Evolutionary conservation across 2,329 filamentous ascomycete species (phyloP).

Genomic region (Scedosporium dehoogii): DNA sequence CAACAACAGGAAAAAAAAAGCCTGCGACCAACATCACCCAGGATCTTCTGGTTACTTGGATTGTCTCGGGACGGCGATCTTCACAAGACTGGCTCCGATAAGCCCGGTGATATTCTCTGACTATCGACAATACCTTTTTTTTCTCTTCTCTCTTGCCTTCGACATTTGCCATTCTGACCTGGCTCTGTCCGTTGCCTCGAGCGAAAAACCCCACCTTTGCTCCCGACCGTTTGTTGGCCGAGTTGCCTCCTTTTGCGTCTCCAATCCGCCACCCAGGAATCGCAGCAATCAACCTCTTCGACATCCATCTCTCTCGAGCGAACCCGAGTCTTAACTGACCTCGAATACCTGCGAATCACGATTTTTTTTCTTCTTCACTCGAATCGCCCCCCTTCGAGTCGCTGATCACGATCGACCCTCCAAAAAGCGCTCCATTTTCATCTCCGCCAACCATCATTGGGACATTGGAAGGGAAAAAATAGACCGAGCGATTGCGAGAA

Average conservation of each 20-base stretch:
- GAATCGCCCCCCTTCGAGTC: background rate
- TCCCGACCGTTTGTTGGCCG: background rate
- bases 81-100: background rate
- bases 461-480: background rate
- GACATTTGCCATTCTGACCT: conserved; percentile 15
- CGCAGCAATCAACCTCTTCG: background rate
- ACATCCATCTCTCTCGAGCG: background rate
- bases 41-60: conserved; percentile 10
- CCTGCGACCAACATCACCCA: background rate
- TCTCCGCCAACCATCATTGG: background rate
- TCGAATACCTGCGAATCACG: background rate
- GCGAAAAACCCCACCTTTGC: conserved; percentile 10
- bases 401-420: background rate
- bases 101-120: background rate
- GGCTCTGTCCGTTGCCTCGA: conserved; percentile 17
- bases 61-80: background rate
- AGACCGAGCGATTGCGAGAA: background rate
- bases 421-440: background rate
- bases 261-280: background rate
- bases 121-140: conserved; percentile 8
- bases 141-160: background rate
- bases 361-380: background rate
- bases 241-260: conserved; percentile 2
- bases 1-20: background rate
- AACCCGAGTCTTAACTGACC: background rate